Evolutionary conservation across 2,329 filamentous ascomycete genomes (phyloP), one percentile per base, ranked within the genome.

Genomic region (Aspergillus jensenii): DNA sequence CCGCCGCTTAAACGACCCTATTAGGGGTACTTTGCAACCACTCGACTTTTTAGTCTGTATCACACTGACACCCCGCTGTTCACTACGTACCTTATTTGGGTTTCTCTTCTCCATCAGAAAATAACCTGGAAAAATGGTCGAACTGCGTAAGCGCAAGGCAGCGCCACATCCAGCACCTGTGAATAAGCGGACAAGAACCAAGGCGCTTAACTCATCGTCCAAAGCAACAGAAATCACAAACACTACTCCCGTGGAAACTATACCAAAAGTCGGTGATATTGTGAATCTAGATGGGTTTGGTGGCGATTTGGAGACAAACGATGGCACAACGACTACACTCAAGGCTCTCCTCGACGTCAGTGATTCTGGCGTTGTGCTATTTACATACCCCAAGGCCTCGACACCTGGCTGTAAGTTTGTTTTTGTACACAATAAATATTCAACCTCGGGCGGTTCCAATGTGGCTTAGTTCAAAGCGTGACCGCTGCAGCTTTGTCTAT

Each of bases 381-480:
- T 99, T 76, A 97, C 93, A 33, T 98, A 98, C 72, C 95, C 95
- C 59, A 96, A 90, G 78, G 95, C 95, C 12, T 95, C 90, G 27
- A 99, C 95, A 21, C 91, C 91, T 39, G 93, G 93, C 62, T 98
- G 93, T 96, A 86, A 85, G 91, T 75, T n/a, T 17, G 46, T 37
- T 35, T 53, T 25, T 47, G n/a, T 40, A 52, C 14, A 48, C 21
- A 50, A 11, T 47, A 43, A 8, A 31, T 44, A 44, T 21, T 46
- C 15, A 23, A 31, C 2, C 23, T 15, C 23, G 6, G 25, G 50
- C 44, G 19, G 48, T 40, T 25, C 17, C 33, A 51, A 39, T 33
- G 39, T 6, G n/a, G 44, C 6, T 51, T 37, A 14, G 33, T n/a
- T 35, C 17, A 8, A 46, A 27, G 15, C 44, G 44, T 23, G 45